phyloP scores from a whole-genome alignment of 352 stramenopile species.

The Phytophthora litchii region DNA sequence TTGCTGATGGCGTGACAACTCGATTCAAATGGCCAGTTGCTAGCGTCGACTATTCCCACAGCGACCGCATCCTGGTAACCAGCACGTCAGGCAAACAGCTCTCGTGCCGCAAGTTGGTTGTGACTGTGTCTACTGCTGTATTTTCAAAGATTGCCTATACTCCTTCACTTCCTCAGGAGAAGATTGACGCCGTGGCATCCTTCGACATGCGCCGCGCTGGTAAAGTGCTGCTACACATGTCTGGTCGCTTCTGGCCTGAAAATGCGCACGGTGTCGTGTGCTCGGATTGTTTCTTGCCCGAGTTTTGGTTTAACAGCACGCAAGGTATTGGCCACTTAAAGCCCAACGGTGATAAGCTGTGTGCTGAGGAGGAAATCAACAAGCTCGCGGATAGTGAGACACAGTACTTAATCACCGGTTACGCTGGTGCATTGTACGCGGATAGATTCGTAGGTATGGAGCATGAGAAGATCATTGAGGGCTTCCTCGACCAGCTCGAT shows the following conservation, averaged over 20 bases:
- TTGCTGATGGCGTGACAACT: constrained; percentile 52
- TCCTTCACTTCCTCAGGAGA: constrained; percentile 58
- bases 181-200: constrained; percentile 62
- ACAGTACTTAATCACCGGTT: constrained; percentile 81
- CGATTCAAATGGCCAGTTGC: constrained; percentile 63
- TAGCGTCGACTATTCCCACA: constrained; percentile 64
- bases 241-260: constrained; percentile 64
- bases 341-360: constrained; percentile 56
- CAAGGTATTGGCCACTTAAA: constrained; percentile 66
- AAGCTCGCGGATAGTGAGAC: constrained; percentile 22
- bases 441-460: constrained; percentile 54
- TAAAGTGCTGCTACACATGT: constrained; percentile 83
- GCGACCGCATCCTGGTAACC: constrained; percentile 56
- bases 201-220: constrained; percentile 78
- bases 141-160: constrained; percentile 79
- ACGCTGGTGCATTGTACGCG: constrained; percentile 68
- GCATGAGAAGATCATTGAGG: constrained; percentile 58
- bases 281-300: constrained; percentile 80
- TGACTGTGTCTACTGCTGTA: constrained; percentile 79
- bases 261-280: constrained; percentile 83
- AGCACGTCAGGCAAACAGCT: constrained; percentile 61
- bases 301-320: constrained; percentile 86
- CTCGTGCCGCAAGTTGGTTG: constrained; percentile 63
- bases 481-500: constrained; percentile 78
- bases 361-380: constrained; percentile 13